Evolutionary conservation across 257 asterid species (phyloP), one percentile per base, ranked within the genome.

Genomic region (Solanum tarapatanum): DNA sequence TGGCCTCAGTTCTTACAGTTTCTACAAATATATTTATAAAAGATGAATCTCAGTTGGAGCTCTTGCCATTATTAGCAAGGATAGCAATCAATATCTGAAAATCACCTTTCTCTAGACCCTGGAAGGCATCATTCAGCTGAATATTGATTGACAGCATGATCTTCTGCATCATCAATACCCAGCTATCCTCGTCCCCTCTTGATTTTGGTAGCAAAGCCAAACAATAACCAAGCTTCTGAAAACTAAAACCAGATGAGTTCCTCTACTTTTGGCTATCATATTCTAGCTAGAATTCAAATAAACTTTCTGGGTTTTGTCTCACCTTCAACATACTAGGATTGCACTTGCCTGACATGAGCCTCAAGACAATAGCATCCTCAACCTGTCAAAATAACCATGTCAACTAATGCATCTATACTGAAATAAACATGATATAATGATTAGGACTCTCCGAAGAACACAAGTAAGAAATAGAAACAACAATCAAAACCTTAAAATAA

Each of bases 41-140:
- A 83, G 60, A 86, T 48, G 82, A 82, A 88, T 17, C 21, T 82
- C 87, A 55, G 87, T 88, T 82, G 84, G 17, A 45, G 73, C 36
- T 82, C 68, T 19, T 26, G 45, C 64, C 35, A 45, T 16, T 16
- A 36, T 82, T 80, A 89, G 87, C 84, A 84, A 89, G 36, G 72
- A 69, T 45, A 37, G n/a, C 88, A 75, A 87, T 84, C 74, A 80
- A 70, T 86, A 86, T 66, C 86, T 51, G 11, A 32, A 17, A 64
- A 48, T n/a, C 92, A 94, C 99, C 99, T 93, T 93, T 95, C 91
- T 97, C 98, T 87, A 94, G 92, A 88, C 98, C 95, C 91, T 93
- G 97, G 84, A 97, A 95, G 58, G 92, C 94, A 74, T 93, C 95
- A 86, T 90, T 92, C 90, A 97, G 90, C 88, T 92, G 97, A 91